These are phyloP conservation scores for Volvox carteri DNA, from an alignment of 163 green algal genomes.

Conservation along the genomic window DNA sequence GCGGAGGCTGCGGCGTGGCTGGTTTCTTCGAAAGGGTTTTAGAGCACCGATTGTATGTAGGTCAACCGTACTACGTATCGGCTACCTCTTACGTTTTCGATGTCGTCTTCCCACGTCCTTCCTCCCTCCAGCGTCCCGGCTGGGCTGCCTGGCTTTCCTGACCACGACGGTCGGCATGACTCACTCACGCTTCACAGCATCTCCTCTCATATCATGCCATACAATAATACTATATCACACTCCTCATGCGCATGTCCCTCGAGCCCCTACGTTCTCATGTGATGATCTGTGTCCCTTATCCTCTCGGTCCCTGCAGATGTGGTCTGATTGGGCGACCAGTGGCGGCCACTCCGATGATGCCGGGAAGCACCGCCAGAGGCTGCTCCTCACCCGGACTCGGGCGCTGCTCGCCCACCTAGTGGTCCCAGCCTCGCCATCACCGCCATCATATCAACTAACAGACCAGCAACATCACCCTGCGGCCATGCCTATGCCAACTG, in stretches of 20 bases:
- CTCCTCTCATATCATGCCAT: background rate
- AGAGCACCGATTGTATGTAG: too few relatives aligned
- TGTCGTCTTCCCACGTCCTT: too few relatives aligned
- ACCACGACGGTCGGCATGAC: background rate
- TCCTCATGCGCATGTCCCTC: background rate
- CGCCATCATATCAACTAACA: background rate
- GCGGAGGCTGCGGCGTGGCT: too few relatives aligned
- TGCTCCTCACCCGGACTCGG: slow-evolving; percentile 7
- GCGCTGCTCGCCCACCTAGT: slow-evolving; percentile 3
- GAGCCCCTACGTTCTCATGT: background rate
- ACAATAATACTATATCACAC: background rate
- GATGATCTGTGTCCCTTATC: background rate
- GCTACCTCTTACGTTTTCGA: too few relatives aligned
- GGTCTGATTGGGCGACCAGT: background rate
- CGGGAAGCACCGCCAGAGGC: background rate
- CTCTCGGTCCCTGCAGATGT: background rate
- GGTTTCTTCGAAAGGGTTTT: too few relatives aligned
- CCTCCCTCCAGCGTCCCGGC: background rate
- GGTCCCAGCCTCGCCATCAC: background rate
- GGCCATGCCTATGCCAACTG: background rate
- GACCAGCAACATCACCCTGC: background rate
- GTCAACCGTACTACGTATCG: too few relatives aligned
- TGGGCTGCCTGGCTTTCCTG: background rate
- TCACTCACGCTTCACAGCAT: too few relatives aligned
- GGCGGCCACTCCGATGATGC: background rate